phyloP scores from a whole-genome alignment of 257 asterid species.

The Euphrasia confusa region DNA sequence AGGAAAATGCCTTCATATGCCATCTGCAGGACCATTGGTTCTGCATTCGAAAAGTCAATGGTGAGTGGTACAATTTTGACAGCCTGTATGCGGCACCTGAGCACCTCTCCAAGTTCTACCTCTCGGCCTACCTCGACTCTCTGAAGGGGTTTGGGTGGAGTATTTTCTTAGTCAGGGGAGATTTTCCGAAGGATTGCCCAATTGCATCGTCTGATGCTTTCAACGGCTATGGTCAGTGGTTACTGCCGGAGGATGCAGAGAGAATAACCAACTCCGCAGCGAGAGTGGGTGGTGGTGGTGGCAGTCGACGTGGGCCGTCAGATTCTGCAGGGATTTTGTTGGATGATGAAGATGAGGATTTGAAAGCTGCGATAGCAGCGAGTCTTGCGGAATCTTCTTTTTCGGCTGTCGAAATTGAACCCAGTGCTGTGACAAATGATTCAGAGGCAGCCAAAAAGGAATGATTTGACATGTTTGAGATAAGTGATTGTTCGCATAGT shows the following conservation, averaged over 20 bases:
- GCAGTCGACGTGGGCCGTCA: background rate
- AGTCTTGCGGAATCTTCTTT: conserved; percentile 69
- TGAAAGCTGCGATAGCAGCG: conserved; percentile 90
- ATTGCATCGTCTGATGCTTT: conserved; percentile 73
- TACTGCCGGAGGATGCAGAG: conserved; percentile 85
- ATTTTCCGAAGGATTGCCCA: conserved; percentile 81
- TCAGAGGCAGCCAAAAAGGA: conserved; percentile 20
- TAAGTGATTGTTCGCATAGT: background rate
- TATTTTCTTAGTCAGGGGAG: conserved; percentile 84
- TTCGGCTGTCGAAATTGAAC: background rate
- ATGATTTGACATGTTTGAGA: conserved; percentile 17
- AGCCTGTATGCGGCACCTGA: conserved; percentile 76
- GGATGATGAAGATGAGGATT: conserved; percentile 28
- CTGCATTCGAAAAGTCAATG: conserved; percentile 87
- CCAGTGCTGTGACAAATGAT: conserved; percentile 25
- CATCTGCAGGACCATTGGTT: conserved; percentile 95
- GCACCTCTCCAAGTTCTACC: conserved; percentile 96
- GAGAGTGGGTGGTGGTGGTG: conserved; percentile 5
- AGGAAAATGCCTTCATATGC: conserved; percentile 82
- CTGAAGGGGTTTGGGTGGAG: conserved; percentile 89
- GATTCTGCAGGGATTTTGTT: background rate
- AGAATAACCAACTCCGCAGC: conserved; percentile 62
- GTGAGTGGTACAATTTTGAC: conserved; percentile 73
- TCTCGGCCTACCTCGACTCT: conserved; percentile 87
- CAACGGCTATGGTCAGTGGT: conserved; percentile 90